Conservation (phyloP, 441 rosid species). For the Daphne laureola region DNA sequence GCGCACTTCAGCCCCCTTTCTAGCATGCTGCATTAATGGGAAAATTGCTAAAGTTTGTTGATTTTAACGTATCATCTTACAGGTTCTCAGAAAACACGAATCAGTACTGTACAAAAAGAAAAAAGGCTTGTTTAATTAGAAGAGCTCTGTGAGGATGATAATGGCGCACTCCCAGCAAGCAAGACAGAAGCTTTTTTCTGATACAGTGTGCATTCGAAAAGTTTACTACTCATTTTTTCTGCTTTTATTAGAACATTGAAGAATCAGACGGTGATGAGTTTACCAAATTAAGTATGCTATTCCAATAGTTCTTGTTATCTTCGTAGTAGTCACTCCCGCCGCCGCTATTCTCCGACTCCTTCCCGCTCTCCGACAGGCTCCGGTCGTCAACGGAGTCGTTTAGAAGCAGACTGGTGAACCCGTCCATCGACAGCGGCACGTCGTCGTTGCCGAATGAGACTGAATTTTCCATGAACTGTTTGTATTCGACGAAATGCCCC, state of each 20-base stretch:
- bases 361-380: conserved; percentile 34
- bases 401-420: conserved; percentile 72
- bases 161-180: too few relatives aligned
- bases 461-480: conserved; percentile 31
- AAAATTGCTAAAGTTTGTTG: too few relatives aligned
- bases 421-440: conserved; percentile 42
- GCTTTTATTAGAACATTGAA: conserved; percentile 40
- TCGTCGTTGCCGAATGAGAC: conserved; percentile 38
- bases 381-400: conserved; percentile 39
- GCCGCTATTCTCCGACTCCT: conserved; percentile 32
- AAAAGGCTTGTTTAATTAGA: background rate
- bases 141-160: background rate
- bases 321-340: conserved; percentile 48
- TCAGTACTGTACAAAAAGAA: too few relatives aligned
- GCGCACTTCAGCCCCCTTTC: too few relatives aligned
- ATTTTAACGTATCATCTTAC: too few relatives aligned
- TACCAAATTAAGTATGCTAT: conserved; percentile 86
- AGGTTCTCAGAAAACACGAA: too few relatives aligned
- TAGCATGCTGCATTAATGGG: too few relatives aligned
- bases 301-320: conserved; percentile 96
- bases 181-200: too few relatives aligned
- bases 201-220: too few relatives aligned
- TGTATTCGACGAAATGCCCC: conserved; percentile 18
- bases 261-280: conserved; percentile 78
- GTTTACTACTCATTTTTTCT: too few relatives aligned